Percentiles rank a stretch among this genome's conserved stretches.
phyloP scores from a whole-genome alignment of 1,284 basidiomycete species.

The Golubevia sp. region DNA sequence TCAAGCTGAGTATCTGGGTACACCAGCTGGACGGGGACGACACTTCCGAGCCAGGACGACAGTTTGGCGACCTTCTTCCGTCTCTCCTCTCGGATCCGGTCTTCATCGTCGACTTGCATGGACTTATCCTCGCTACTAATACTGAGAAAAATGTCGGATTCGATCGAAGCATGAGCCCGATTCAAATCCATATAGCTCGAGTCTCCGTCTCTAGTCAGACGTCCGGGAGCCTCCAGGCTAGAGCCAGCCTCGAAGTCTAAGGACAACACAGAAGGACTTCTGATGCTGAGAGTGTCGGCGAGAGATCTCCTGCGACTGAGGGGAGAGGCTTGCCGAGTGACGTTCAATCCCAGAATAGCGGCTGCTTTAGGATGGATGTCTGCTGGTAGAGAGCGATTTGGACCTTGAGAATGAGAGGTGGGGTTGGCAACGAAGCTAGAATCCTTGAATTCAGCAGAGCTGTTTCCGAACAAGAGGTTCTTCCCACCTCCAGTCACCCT shows the following conservation, averaged over 20 bases:
- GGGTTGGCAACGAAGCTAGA: too few species aligned
- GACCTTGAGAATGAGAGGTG: too few species aligned
- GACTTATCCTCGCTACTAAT: background rate
- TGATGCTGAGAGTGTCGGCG: background rate
- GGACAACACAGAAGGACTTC: background rate
- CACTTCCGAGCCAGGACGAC: slow-evolving; percentile 40
- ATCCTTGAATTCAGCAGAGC: too few species aligned
- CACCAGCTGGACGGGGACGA: slow-evolving; percentile 3
- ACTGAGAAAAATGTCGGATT: background rate
- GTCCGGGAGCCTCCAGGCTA: background rate
- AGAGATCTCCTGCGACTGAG: background rate
- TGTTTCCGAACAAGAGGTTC: too few species aligned
- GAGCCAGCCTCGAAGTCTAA: background rate
- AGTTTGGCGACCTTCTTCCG: slow-evolving; percentile 36
- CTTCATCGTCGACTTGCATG: background rate
- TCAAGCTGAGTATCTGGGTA: background rate
- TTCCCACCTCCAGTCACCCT: too few species aligned
- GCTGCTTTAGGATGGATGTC: too few species aligned
- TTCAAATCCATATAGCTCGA: background rate
- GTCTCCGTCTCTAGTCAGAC: background rate
- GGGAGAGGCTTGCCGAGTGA: background rate
- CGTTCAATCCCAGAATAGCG: too few species aligned
- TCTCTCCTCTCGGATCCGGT: slow-evolving; percentile 22
- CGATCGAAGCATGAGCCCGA: background rate
- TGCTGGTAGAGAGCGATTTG: too few species aligned